A percentile compares a stretch with the other conserved stretches of the same genome.
Evolutionary conservation across 768 basidiomycete species (phyloP).

Genomic region (Leccinum sublutescens): DNA sequence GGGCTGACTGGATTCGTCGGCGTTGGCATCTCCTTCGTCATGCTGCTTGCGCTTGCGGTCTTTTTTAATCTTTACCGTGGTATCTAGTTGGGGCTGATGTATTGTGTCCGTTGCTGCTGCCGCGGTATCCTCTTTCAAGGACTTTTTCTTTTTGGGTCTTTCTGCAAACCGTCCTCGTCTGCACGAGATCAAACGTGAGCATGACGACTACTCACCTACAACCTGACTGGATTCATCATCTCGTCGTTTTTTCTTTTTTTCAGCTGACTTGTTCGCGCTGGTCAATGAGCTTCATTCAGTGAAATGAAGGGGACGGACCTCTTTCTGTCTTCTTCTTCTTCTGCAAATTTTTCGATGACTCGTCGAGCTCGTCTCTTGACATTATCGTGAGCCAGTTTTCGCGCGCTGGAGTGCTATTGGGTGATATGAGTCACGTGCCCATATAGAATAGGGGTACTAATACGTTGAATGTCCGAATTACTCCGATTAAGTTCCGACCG

Average conservation of each 20-base stretch:
- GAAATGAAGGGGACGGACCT: conserved; percentile 17
- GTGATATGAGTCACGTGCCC: too few species aligned
- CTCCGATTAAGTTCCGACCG: too few species aligned
- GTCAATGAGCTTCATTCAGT: conserved; percentile 4
- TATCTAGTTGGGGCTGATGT: neutral
- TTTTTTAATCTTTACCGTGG: neutral
- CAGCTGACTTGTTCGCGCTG: conserved; percentile 12
- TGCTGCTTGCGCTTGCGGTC: neutral
- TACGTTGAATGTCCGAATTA: too few species aligned
- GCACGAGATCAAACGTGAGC: neutral
- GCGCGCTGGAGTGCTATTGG: too few species aligned
- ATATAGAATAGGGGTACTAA: too few species aligned
- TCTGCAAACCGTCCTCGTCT: conserved; percentile 3
- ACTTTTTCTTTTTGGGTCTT: conserved; percentile 12
- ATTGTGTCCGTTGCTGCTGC: neutral
- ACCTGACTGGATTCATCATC: neutral
- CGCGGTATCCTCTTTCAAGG: neutral
- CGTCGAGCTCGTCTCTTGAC: conserved; percentile 3
- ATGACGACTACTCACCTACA: neutral
- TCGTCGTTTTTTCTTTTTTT: conserved; percentile 37
- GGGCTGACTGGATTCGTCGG: neutral
- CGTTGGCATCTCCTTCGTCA: neutral
- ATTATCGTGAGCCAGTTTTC: neutral
- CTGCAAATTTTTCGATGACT: neutral
- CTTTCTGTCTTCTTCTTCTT: conserved; percentile 9